Percentiles rank a stretch among this genome's conserved stretches.
Conservation (phyloP, 768 basidiomycete species). For the Russula sp. region DNA sequence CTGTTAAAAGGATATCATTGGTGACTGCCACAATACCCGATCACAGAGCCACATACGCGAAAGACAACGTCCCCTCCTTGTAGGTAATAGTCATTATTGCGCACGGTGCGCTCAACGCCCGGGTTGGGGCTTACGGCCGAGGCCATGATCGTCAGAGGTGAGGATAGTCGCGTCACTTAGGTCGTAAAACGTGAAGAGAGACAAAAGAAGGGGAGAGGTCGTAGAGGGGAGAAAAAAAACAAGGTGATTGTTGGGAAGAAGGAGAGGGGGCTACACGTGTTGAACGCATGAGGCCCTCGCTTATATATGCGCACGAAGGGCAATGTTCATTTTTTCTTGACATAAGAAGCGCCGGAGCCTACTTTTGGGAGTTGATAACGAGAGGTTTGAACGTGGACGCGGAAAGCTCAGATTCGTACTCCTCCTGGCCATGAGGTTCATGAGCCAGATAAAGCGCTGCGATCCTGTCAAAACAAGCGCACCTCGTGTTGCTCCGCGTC, state of each 20-base stretch:
- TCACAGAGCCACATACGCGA: conserved; percentile 23
- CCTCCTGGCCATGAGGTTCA: conserved; percentile 12
- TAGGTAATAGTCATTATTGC: conserved; percentile 41
- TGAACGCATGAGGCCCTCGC: conserved; percentile 20
- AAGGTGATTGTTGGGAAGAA: conserved; percentile 14
- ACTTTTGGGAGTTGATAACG: conserved; percentile 5
- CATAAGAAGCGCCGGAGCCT: conserved; percentile 10
- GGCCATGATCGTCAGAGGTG: conserved; percentile 14
- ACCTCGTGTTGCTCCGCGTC: conserved; percentile 9
- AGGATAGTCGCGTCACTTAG: conserved; percentile 6
- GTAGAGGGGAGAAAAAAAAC: background rate
- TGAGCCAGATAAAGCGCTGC: background rate
- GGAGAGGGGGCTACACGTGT: conserved; percentile 22
- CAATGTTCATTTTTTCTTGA: conserved; percentile 13
- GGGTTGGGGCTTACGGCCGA: conserved; percentile 15
- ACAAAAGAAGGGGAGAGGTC: background rate
- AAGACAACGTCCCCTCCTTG: conserved; percentile 43
- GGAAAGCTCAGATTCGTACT: background rate
- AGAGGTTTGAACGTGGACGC: background rate
- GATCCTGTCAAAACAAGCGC: conserved; percentile 1
- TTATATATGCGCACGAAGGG: conserved; percentile 16
- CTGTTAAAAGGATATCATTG: conserved; percentile 3
- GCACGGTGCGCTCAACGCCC: conserved; percentile 23
- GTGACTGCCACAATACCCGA: background rate
- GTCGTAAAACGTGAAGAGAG: conserved; percentile 10